These are phyloP conservation scores for Lonicera japonica DNA, from an alignment of 129 eudicot genomes.

Conservation along the genomic window DNA sequence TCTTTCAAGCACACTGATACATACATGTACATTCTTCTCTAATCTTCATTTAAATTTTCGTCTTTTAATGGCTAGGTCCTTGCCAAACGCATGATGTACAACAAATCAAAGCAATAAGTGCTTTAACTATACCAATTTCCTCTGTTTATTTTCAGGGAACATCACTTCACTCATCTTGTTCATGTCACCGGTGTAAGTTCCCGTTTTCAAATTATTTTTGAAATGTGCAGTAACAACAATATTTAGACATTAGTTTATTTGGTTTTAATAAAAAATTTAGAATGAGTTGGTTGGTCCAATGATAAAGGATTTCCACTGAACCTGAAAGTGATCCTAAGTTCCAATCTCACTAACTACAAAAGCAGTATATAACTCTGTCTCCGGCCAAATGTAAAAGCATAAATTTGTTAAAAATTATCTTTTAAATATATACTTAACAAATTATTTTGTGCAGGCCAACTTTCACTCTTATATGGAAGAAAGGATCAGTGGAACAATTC, in stretches of 20 bases:
- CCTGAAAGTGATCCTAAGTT: too few species aligned
- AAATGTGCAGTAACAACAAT: background rate
- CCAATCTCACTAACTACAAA: background rate
- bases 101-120: background rate
- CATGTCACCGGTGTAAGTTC: slow-evolving; percentile 25
- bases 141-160: slow-evolving; percentile 26
- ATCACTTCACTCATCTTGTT: slow-evolving; percentile 21
- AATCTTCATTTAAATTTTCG: background rate
- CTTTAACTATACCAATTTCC: background rate
- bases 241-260: background rate
- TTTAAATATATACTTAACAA: too few species aligned
- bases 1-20: background rate
- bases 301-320: too few species aligned
- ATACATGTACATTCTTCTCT: background rate
- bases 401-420: too few species aligned
- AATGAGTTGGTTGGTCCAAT: background rate
- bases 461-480: slow-evolving; percentile 61
- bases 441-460: slow-evolving; percentile 7
- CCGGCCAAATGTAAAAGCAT: background rate
- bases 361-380: background rate
- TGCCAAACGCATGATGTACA: background rate
- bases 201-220: background rate
- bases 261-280: too few species aligned
- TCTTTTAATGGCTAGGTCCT: background rate
- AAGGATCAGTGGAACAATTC: slow-evolving; percentile 63